Conservation (phyloP, 345 rosid species). For the Euphorbia pulcherrima region DNA sequence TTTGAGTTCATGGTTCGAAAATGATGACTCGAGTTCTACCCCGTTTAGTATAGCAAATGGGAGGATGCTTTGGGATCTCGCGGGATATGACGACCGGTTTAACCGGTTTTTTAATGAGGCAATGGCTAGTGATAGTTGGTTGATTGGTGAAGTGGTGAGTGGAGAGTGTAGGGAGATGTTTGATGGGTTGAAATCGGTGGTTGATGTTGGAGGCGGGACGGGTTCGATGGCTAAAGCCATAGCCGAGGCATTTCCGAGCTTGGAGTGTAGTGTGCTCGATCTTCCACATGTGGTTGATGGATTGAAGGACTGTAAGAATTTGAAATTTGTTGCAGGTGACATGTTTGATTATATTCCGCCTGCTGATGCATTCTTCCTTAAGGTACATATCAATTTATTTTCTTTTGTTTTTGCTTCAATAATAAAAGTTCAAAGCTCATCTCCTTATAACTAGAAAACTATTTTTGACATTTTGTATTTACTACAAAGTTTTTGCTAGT, state of each 20-base stretch:
- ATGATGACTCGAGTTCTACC: neutral
- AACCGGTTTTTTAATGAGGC: constrained; percentile 7
- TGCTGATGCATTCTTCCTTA: constrained; percentile 25
- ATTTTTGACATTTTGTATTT: no score
- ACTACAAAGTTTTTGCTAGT: no score
- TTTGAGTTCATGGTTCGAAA: constrained; percentile 32
- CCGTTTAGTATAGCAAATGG: constrained; percentile 20
- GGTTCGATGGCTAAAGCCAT: constrained; percentile 14
- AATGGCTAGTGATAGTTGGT: constrained; percentile 30
- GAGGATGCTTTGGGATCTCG: constrained; percentile 3
- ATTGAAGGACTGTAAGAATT: constrained; percentile 15
- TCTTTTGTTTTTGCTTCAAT: no score
- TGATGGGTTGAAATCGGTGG: constrained; percentile 17
- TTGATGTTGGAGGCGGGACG: constrained; percentile 23
- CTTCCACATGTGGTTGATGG: constrained; percentile 24
- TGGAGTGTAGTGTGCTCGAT: constrained; percentile 25
- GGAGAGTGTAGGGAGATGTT: constrained; percentile 17
- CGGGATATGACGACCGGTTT: neutral
- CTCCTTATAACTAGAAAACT: no score
- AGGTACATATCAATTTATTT: constrained; percentile 29
- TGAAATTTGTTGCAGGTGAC: constrained; percentile 32
- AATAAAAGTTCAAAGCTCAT: no score
- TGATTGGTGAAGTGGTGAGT: constrained; percentile 12
- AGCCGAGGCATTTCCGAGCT: constrained; percentile 8
- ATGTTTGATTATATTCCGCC: constrained; percentile 37